phyloP scores from a whole-genome alignment of 2,329 filamentous ascomycete species.

The Colletotrichum phormii region DNA sequence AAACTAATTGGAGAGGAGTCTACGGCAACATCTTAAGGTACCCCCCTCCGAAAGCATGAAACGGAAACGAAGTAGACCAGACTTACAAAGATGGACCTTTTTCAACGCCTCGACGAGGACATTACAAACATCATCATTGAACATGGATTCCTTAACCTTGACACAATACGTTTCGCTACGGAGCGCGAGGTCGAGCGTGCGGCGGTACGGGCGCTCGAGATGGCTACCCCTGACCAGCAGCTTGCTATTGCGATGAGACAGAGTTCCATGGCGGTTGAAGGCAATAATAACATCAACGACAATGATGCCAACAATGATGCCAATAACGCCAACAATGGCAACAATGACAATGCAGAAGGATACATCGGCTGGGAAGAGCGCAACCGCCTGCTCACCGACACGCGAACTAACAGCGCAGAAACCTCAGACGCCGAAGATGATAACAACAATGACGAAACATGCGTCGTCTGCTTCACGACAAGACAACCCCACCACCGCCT shows the following conservation, averaged over 20 bases:
- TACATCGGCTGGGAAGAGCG: conserved; percentile 29
- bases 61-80: not conserved
- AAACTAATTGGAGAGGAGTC: not conserved
- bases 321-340: not conserved
- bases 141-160: conserved; percentile 24
- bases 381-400: conserved; percentile 16
- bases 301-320: not conserved
- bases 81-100: conserved; percentile 25
- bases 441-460: not conserved
- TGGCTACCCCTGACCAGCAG: conserved; percentile 13
- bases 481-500: conserved; percentile 17
- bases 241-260: conserved; percentile 23
- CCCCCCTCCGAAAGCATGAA: too few relatives aligned
- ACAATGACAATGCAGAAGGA: not conserved
- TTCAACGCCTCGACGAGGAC: conserved; percentile 29
- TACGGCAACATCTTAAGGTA: too few relatives aligned
- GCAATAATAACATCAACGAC: too few relatives aligned
- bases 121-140: conserved; percentile 23
- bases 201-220: conserved; percentile 15
- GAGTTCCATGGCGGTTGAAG: not conserved
- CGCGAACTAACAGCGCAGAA: not conserved
- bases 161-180: not conserved
- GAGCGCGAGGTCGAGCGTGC: conserved; percentile 21
- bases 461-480: conserved; percentile 20
- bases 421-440: not conserved